phyloP scores from a whole-genome alignment of 2,329 filamentous ascomycete genomes.

The Pseudogymnoascus sp. region DNA sequence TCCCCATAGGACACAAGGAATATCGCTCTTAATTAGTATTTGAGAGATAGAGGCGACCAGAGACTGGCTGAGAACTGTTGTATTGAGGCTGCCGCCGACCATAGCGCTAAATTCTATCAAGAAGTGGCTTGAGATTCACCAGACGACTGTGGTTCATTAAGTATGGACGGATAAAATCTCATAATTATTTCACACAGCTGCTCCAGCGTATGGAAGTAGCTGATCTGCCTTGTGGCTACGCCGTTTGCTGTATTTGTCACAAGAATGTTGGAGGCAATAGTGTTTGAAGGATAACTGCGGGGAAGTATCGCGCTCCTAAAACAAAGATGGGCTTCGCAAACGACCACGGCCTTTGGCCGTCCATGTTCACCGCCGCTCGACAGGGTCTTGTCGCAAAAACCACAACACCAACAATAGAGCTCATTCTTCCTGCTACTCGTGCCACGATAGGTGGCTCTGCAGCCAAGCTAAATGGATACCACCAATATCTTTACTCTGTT shows the following conservation, averaged over 20 bases:
- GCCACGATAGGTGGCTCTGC: not conserved
- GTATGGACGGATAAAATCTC: not conserved
- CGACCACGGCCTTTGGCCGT: too few relatives aligned
- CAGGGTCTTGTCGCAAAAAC: too few relatives aligned
- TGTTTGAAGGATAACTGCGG: too few relatives aligned
- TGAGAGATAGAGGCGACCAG: not conserved
- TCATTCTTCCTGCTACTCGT: not conserved
- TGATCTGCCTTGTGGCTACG: too few relatives aligned
- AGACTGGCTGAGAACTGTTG: not conserved
- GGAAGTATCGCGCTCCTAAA: too few relatives aligned
- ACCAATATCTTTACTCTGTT: slow-evolving; percentile 16
- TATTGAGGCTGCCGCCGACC: not conserved
- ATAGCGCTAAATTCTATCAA: not conserved
- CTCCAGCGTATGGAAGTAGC: too few relatives aligned
- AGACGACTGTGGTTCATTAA: not conserved
- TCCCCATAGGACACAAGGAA: not conserved
- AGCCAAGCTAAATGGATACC: not conserved
- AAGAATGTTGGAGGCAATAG: too few relatives aligned
- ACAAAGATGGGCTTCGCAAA: too few relatives aligned
- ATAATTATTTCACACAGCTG: not conserved
- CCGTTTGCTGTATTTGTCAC: too few relatives aligned
- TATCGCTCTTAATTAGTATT: not conserved
- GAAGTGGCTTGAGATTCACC: not conserved
- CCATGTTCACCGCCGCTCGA: too few relatives aligned
- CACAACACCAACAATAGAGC: not conserved